These are phyloP conservation scores for Aphanomyces astaci DNA, from an alignment of 352 stramenopile species.

Conservation along the genomic window DNA sequence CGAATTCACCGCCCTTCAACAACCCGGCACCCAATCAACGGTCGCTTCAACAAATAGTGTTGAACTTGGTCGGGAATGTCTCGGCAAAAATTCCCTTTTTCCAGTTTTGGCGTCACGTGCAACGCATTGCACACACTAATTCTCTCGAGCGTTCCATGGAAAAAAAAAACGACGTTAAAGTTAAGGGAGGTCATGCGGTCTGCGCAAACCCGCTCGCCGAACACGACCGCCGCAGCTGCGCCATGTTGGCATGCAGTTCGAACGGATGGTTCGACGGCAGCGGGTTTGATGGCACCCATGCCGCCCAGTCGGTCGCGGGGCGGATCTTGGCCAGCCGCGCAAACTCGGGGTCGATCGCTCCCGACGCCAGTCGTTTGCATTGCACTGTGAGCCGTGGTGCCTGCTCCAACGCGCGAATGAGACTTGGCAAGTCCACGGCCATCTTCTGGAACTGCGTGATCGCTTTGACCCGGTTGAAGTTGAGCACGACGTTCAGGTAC, in stretches of 20 bases:
- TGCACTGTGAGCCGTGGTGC: not conserved
- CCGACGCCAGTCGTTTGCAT: not conserved
- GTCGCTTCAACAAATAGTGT: not conserved
- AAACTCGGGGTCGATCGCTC: conserved; percentile 14
- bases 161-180: too few relatives aligned
- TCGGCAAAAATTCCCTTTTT: not conserved
- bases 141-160: not conserved
- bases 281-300: conserved; percentile 17
- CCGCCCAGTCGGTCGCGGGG: not conserved
- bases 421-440: not conserved
- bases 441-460: conserved; percentile 6
- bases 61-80: not conserved
- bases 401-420: conserved; percentile 3
- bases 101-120: not conserved
- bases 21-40: too few relatives aligned
- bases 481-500: conserved; percentile 21
- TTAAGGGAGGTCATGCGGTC: conserved; percentile 2
- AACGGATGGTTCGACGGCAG: conserved; percentile 19
- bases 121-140: too few relatives aligned
- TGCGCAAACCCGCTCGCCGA: not conserved
- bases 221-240: not conserved
- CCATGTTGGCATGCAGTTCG: conserved; percentile 6
- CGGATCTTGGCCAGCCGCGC: conserved; percentile 16
- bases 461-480: conserved; percentile 23
- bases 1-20: too few relatives aligned